Evolutionary conservation across 805 yeast genomes (phyloP).

Genomic region (Starmerella gropengiesseri): DNA sequence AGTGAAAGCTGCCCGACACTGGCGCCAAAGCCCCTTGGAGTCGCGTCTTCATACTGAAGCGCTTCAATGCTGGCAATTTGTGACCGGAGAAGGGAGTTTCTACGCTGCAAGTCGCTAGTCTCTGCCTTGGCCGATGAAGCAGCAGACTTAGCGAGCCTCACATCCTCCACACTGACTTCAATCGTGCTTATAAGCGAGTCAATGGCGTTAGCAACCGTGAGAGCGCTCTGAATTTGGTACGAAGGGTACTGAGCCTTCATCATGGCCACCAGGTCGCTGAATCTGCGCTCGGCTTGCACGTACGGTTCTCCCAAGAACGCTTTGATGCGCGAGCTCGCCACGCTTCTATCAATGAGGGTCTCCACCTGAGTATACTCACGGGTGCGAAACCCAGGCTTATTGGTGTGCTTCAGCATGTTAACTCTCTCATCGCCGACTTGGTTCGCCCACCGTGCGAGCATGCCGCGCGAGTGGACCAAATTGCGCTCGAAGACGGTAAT

Average conservation of each 20-base stretch:
- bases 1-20: too few relatives aligned
- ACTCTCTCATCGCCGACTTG: not conserved
- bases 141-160: not conserved
- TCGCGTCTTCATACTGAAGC: too few relatives aligned
- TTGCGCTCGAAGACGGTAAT: not conserved
- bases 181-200: conserved; percentile 4
- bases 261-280: not conserved
- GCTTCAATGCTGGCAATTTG: too few relatives aligned
- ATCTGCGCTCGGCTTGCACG: not conserved
- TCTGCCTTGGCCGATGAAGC: not conserved
- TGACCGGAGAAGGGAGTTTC: too few relatives aligned
- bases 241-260: not conserved
- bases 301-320: not conserved
- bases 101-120: not conserved
- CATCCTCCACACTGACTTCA: conserved; percentile 7
- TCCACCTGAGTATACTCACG: not conserved
- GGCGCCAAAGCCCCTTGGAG: too few relatives aligned
- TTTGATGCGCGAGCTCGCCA: not conserved
- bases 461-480: not conserved
- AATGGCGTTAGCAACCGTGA: conserved; percentile 4
- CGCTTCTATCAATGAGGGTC: not conserved
- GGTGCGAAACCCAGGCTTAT: too few relatives aligned
- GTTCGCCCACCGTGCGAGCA: not conserved
- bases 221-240: conserved; percentile 3
- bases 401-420: not conserved